phyloP scores from a whole-genome alignment of 2,329 filamentous ascomycete genomes.

The Sclerotinia minor region DNA sequence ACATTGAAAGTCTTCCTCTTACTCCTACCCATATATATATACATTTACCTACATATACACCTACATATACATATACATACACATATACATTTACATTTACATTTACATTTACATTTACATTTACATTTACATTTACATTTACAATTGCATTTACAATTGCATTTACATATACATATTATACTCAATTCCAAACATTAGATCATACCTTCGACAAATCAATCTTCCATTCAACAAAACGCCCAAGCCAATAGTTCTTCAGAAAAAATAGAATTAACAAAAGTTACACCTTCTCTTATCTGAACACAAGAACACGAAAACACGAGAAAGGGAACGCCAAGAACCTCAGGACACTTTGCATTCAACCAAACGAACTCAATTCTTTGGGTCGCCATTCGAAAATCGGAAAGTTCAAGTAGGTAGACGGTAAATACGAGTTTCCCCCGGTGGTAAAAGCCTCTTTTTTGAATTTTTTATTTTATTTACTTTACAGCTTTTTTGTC shows the following conservation, averaged over 20 bases:
- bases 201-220: background rate
- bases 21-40: background rate
- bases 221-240: conserved; percentile 8
- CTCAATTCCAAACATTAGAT: background rate
- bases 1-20: background rate
- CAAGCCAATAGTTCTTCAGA: background rate
- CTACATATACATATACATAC: background rate
- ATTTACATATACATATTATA: background rate
- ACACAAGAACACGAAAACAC: background rate
- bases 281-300: conserved; percentile 15
- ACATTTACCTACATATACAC: background rate
- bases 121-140: too few species aligned
- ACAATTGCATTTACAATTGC: too few species aligned
- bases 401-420: background rate
- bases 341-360: conserved; percentile 24
- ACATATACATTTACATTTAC: too few species aligned
- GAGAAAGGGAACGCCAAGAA: conserved; percentile 15
- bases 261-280: background rate
- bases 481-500: background rate
- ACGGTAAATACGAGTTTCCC: background rate
- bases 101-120: background rate
- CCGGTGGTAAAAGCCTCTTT: background rate
- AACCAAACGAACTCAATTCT: conserved; percentile 5
- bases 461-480: background rate
- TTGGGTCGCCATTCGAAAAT: background rate